Evolutionary conservation across 306 rosid species (phyloP), one percentile per base, ranked within the genome.

Genomic region (Quercus ilex): DNA sequence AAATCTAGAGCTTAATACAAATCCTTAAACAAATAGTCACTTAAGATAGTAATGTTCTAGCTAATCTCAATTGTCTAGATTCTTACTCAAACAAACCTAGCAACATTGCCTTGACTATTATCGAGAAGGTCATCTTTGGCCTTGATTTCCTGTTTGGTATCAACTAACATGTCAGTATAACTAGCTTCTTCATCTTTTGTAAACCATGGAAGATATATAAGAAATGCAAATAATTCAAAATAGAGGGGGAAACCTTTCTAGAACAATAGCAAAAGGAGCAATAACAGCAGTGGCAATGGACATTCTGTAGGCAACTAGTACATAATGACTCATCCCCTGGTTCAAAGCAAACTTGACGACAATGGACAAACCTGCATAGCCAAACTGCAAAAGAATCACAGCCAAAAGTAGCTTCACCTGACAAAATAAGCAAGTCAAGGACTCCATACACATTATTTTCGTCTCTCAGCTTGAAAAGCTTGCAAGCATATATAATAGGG

Each of bases 291-390:
- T 77, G 55, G 90, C 94, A 33, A 86, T 26, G 10, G 74, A 82
- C 53, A 86, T 84, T 14, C 90, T 81, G 49, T 86, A 90, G n/a
- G 68, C 90, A 0, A 75, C 86, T 18, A 88, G 46, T 2, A 90
- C 88, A 31, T 85, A 81, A 28, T 75, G 88, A 81, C 90, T 90
- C 89, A 86, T 79, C 3, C 94, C 94, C 14, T 69, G 46, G 46
- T 86, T 77, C 18, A 90, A 43, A 69, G 92, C 89, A 69, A 75
- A 58, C 68, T 83, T 90, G 3, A 73, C 4, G 14, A 90, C 76
- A 60, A 83, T 77, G 55, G 79, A 3, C 88, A 88, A 46, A 62
- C 94, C 92, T 69, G 90, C 89, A 57, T 0, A 68, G 38, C 85
- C 92, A 78, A 90, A 78, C 35, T 90, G 94, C 52, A 90, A 6